Evolutionary conservation across 176 grass and related monocot species (phyloP).

Genomic region (Dendrocalamus sinicus): DNA sequence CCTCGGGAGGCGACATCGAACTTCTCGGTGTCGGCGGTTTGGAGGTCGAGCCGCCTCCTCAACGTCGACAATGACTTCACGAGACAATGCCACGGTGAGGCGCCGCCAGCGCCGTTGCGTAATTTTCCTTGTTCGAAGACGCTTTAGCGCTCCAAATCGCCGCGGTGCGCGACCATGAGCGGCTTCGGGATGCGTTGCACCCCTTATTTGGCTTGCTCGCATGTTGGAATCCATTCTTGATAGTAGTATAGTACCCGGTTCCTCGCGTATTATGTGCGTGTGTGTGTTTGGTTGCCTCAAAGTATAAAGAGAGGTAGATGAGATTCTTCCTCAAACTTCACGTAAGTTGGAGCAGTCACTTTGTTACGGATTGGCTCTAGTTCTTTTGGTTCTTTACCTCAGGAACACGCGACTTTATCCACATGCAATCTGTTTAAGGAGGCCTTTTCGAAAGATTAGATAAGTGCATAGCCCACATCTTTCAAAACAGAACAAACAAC

Average conservation of each 20-base stretch:
- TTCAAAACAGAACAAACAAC: too few relatives aligned
- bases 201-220: background rate
- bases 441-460: too few relatives aligned
- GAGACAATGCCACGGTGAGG: too few relatives aligned
- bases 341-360: background rate
- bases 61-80: background rate
- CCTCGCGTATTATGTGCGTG: background rate
- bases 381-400: too few relatives aligned
- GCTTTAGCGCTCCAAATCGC: background rate
- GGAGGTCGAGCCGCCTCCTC: background rate
- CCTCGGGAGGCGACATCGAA: background rate
- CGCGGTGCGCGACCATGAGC: background rate
- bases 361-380: too few relatives aligned
- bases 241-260: background rate
- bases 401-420: too few relatives aligned
- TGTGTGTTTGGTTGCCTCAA: background rate
- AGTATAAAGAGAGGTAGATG: background rate
- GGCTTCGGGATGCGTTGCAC: background rate
- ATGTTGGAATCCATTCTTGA: background rate
- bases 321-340: background rate
- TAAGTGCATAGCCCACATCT: too few relatives aligned
- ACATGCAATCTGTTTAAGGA: too few relatives aligned
- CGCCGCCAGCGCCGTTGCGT: background rate
- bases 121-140: background rate
- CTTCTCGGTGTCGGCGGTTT: too few relatives aligned